Evolutionary conservation across 495 filamentous ascomycete species (phyloP).

Genomic region (Hypoxylon fragiforme): DNA sequence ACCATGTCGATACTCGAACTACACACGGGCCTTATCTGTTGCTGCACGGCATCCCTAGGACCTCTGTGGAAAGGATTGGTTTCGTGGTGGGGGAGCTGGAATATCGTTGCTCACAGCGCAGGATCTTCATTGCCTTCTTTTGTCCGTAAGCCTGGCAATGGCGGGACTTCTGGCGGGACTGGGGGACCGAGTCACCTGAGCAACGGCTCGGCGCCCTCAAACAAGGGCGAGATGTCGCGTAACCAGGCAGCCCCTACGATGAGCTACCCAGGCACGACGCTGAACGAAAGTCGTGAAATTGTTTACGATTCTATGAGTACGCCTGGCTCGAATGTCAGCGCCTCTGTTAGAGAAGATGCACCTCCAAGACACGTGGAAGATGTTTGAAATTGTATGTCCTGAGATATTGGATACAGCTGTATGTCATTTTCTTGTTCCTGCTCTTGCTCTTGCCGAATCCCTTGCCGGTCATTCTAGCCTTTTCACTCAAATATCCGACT

Average conservation of each 20-base stretch:
- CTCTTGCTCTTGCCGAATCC: no score
- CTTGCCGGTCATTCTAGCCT: no score
- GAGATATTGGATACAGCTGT: no score
- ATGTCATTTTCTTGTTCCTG: neutral
- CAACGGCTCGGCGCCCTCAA: neutral
- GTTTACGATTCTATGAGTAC: slow-evolving; percentile 15
- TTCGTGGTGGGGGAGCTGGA: slow-evolving; percentile 20
- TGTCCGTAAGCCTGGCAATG: slow-evolving; percentile 14
- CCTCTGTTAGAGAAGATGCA: slow-evolving; percentile 11
- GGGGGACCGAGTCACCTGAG: slow-evolving; percentile 6
- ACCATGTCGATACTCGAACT: slow-evolving; percentile 42
- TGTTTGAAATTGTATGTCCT: no score
- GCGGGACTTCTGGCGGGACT: slow-evolving; percentile 13
- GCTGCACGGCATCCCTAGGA: slow-evolving; percentile 34
- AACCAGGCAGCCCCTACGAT: slow-evolving; percentile 1
- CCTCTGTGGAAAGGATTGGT: slow-evolving; percentile 32
- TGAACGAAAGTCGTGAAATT: slow-evolving; percentile 12
- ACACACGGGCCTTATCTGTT: slow-evolving; percentile 46
- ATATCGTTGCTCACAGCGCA: neutral
- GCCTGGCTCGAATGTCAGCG: slow-evolving; percentile 5
- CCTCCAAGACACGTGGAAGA: no score
- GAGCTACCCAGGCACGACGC: neutral
- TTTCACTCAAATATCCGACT: neutral
- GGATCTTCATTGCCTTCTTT: slow-evolving; percentile 21
- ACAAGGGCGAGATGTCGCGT: slow-evolving; percentile 3